Conservation (phyloP, 495 filamentous ascomycete species). For the Penicillium lagena region DNA sequence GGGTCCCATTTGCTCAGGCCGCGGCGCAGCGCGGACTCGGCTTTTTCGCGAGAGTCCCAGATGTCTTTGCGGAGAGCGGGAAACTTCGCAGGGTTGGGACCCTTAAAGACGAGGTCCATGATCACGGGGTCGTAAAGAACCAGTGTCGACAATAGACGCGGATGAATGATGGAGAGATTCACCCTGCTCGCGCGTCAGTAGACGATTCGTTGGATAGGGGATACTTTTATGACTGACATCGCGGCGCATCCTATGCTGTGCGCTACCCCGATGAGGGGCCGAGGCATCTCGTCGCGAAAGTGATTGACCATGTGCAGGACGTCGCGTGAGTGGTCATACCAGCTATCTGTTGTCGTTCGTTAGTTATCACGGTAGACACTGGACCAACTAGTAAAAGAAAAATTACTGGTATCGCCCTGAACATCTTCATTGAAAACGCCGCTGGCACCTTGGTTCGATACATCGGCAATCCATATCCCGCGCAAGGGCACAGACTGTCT, state of each 20-base stretch:
- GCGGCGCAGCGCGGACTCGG: too few relatives aligned
- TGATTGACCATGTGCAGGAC: slow-evolving; percentile 68
- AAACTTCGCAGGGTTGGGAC: too few relatives aligned
- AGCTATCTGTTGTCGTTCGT: slow-evolving; percentile 38
- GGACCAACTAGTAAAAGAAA: neutral
- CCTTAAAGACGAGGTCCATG: neutral
- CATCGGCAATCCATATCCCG: slow-evolving; percentile 69
- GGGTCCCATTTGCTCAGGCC: too few relatives aligned
- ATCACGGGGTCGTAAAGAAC: slow-evolving; percentile 1
- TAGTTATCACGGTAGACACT: neutral
- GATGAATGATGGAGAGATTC: slow-evolving; percentile 1
- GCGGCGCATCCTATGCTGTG: slow-evolving; percentile 72
- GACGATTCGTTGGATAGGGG: too few relatives aligned
- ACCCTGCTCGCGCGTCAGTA: too few relatives aligned
- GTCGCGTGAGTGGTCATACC: slow-evolving; percentile 73
- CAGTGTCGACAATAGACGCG: neutral
- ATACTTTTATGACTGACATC: slow-evolving; percentile 22
- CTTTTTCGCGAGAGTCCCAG: too few relatives aligned
- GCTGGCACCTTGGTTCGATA: slow-evolving; percentile 60
- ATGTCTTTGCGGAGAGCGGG: too few relatives aligned
- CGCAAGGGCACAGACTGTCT: slow-evolving; percentile 47
- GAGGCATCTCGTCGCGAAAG: slow-evolving; percentile 64
- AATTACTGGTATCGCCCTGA: slow-evolving; percentile 59
- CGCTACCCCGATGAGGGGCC: slow-evolving; percentile 68
- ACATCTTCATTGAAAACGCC: slow-evolving; percentile 58